Base-by-base conservation (phyloP, 345 rosid species). In the Eucalyptus sp. region DNA sequence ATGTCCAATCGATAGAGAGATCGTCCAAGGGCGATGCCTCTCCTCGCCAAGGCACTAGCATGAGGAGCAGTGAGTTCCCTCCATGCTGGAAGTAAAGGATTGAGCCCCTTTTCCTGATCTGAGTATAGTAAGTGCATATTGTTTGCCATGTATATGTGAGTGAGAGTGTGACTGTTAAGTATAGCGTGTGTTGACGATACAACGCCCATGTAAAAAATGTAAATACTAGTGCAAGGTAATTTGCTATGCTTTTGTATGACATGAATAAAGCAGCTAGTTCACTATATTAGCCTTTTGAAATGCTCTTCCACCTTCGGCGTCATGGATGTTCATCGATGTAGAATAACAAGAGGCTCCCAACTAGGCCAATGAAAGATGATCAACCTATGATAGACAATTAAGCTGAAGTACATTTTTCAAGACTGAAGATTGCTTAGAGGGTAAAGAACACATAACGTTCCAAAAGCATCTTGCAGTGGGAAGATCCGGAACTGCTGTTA, bases 1-100 rank as follows among this genome's bases (percentile, higher is more conserved):
- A 93, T 33, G 91, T 91, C 31, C 90, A 91, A 51, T 80, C 91
- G 7, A 66, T 90, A 17, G 92, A 89, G n/a, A 76, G 83, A 88
- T 85, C 87, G 10, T 88, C 81, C 2, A 87, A 88, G 62, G 90
- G 43, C 13, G 88, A 89, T 7, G 18, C 58, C 24, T 84, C 88
- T 37, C 86, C 90, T 50, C 87, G 16, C 48, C 87, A 64, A 24
- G 89, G 87, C n/a, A 68, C 43, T 13, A 86, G 89, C 80, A 89
- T 79, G 81, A 85, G 89, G 68, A 89, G 89, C 81, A 56, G 25
- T 54, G 89, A 91, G 16, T 88, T 89, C 86, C 89, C 87, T 27
- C 87, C 90, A 41, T 87, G 88, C 84, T 91, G 91, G 92, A 88
- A 90, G 86, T 91, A 90, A 54, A 17, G 83, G 46, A 71, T 71